Percentiles rank a stretch among this genome's conserved stretches.
Conservation (phyloP, 345 rosid genomes). For the Kernera saxatilis region DNA sequence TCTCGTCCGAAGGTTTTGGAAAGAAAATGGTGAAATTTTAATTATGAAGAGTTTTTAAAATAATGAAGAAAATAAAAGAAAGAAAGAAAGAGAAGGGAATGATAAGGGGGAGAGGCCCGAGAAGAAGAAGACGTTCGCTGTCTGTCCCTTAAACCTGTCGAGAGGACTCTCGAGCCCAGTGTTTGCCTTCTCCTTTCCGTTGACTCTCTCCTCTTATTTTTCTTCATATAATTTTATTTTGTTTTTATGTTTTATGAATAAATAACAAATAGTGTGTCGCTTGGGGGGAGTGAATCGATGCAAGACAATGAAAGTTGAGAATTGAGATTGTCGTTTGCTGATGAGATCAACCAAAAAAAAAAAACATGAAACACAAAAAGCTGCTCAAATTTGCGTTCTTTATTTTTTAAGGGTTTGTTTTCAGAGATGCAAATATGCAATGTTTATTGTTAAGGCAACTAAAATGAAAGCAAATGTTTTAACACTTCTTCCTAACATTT, state of each 20-base stretch:
- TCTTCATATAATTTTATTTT: background rate
- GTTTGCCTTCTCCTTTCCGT: conserved; percentile 26
- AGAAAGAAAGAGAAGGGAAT: background rate
- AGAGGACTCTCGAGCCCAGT: conserved; percentile 35
- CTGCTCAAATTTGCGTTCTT: background rate
- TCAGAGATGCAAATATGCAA: background rate
- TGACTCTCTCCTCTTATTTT: background rate
- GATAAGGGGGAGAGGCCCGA: conserved; percentile 30
- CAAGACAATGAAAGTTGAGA: background rate
- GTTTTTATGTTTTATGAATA: background rate
- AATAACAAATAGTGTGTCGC: background rate
- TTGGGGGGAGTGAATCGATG: background rate
- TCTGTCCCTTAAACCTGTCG: conserved; percentile 28
- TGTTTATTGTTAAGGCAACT: background rate
- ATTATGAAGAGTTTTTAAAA: background rate
- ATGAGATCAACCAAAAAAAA: no score
- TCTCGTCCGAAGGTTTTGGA: conserved; percentile 20
- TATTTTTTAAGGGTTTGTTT: background rate
- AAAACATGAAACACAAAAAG: background rate
- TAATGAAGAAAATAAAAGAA: background rate
- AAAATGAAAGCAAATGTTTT: background rate
- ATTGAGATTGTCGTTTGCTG: conserved; percentile 6
- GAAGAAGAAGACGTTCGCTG: conserved; percentile 31
- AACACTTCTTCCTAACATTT: background rate
- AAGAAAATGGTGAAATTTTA: background rate